Percentiles rank a stretch among this genome's conserved stretches.
Evolutionary conservation across 768 basidiomycete genomes (phyloP).

Genomic region (Termitomyces sp.): DNA sequence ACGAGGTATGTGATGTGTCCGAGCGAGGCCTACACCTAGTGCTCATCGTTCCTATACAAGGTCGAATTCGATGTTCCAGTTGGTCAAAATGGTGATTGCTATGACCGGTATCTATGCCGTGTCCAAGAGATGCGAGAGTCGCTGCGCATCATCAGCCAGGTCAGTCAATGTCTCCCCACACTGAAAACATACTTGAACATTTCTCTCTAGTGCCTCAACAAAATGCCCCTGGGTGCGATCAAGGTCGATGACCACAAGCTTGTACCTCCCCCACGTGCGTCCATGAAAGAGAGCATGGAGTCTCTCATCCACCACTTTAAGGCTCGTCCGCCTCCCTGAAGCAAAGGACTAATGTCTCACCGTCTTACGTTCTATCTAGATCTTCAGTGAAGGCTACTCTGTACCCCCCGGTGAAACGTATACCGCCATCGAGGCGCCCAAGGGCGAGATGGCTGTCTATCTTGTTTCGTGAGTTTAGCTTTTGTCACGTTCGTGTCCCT

Average conservation of each 20-base stretch:
- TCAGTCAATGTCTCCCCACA: slow-evolving; percentile 17
- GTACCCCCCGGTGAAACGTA: slow-evolving; percentile 97
- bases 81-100: slow-evolving; percentile 96
- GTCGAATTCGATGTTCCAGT: slow-evolving; percentile 98
- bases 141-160: slow-evolving; percentile 81
- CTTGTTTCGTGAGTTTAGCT: slow-evolving; percentile 75
- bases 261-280: slow-evolving; percentile 91
- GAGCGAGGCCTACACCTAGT: not conserved
- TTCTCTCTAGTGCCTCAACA: slow-evolving; percentile 83
- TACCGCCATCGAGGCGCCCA: slow-evolving; percentile 95
- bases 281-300: slow-evolving; percentile 99
- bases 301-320: slow-evolving; percentile 98
- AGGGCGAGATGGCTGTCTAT: slow-evolving; percentile 99
- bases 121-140: slow-evolving; percentile 98
- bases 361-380: slow-evolving; percentile 34
- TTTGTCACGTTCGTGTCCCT: not conserved
- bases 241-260: slow-evolving; percentile 98
- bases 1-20: slow-evolving; percentile 50
- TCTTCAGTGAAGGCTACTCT: slow-evolving; percentile 95
- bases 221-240: slow-evolving; percentile 89
- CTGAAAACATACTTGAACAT: not conserved
- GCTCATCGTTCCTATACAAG: slow-evolving; percentile 27
- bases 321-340: slow-evolving; percentile 30
- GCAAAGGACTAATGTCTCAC: not conserved
- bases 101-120: slow-evolving; percentile 95